phyloP scores from a whole-genome alignment of 2,329 filamentous ascomycete species.

The Cladosporium sp. region DNA sequence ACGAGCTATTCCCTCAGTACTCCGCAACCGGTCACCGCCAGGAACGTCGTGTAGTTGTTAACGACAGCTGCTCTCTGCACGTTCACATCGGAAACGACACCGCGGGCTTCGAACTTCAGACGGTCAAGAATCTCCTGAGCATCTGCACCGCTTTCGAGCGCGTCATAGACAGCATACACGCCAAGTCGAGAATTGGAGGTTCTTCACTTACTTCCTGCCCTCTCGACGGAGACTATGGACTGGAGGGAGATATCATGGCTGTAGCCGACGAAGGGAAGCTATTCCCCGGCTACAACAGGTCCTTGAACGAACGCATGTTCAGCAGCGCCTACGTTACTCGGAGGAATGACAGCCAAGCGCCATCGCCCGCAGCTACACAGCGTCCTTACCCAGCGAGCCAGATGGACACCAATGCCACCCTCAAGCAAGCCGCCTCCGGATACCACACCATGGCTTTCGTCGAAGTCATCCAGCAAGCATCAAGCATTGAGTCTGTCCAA shows the following conservation, averaged over 20 bases:
- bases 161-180: conserved; percentile 23
- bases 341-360: neutral
- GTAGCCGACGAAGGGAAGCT: neutral
- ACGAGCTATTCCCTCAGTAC: neutral
- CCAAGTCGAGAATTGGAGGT: conserved; percentile 9
- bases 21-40: neutral
- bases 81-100: conserved; percentile 24
- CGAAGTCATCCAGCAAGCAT: conserved; percentile 1
- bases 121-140: conserved; percentile 24
- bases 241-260: too few relatives aligned
- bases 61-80: conserved; percentile 21
- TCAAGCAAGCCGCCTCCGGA: neutral
- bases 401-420: neutral
- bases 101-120: conserved; percentile 18
- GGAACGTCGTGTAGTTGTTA: neutral
- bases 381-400: neutral
- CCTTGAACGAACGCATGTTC: neutral
- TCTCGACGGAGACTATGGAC: neutral
- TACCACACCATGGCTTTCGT: neutral
- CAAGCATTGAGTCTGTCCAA: neutral
- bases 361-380: neutral
- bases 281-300: neutral
- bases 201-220: neutral
- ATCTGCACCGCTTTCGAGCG: conserved; percentile 25
- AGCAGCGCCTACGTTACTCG: neutral